Conservation (phyloP, 139 green algal species). For the Yamagishiella unicocca region DNA sequence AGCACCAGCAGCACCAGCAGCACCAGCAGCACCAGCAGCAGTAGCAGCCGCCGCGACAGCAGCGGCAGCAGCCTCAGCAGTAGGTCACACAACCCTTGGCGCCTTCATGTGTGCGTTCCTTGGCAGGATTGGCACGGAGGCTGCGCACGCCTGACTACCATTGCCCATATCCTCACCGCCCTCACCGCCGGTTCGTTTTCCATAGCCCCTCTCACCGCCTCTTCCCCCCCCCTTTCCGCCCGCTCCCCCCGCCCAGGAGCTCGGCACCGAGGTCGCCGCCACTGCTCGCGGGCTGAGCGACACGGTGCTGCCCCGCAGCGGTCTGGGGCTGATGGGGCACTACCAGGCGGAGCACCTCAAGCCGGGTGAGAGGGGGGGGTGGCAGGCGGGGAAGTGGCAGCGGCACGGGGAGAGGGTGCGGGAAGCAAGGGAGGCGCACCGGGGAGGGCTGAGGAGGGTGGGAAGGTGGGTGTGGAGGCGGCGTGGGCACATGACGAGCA, state of each 20-base stretch:
- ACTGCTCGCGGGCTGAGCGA: constrained; percentile 20
- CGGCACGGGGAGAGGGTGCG: not conserved
- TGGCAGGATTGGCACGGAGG: too few species aligned
- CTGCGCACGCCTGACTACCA: too few species aligned
- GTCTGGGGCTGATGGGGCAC: constrained; percentile 18
- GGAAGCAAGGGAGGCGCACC: not conserved
- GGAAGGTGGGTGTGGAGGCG: not conserved
- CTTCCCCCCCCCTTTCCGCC: not conserved
- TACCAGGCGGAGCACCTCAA: constrained; percentile 21
- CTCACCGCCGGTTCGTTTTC: not conserved
- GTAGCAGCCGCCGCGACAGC: too few species aligned
- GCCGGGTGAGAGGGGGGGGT: not conserved
- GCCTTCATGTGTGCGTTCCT: too few species aligned
- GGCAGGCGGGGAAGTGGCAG: not conserved
- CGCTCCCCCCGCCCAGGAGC: constrained; percentile 46
- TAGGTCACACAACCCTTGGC: too few species aligned
- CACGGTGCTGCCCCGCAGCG: constrained; percentile 5
- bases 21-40: too few species aligned
- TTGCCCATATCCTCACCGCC: constrained; percentile 4
- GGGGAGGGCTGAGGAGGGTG: not conserved
- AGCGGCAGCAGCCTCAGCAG: too few species aligned
- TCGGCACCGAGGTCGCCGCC: constrained; percentile 49
- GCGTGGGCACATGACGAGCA: too few species aligned
- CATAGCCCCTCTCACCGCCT: not conserved
- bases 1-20: too few species aligned